Base-by-base conservation (phyloP, 2,329 filamentous ascomycete genomes). In the Fusarium sp. region DNA sequence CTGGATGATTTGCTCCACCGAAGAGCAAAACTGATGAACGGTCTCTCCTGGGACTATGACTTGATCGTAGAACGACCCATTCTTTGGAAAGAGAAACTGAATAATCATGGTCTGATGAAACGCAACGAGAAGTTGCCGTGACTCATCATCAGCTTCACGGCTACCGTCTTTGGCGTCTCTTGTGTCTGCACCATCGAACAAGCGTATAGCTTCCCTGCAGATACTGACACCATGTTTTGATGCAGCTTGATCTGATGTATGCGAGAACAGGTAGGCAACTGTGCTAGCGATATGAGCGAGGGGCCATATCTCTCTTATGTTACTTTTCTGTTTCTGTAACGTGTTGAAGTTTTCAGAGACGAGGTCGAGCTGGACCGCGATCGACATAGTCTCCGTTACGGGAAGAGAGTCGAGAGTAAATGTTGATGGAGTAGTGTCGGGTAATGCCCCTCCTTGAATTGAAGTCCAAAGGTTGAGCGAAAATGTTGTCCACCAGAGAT, bases 401-500 rank as follows among this genome's bases (percentile, higher is more conserved):
- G 78, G 77, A 2, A 79, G 71, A 40, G 73, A 75, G 28, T 77
- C 73, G 33, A 74, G 70, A 2, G 74, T 69, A 14, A 75, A 67
- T 5, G 71, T 68, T 1, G 73, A 72, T 7, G 71, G 72, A 4
- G 73, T 58, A 13, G 69, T 62, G 4, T 62, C 66, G n/a, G 76
- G 67, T 15, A 76, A 70, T 34, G 65, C 62, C 44, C 77, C 77
- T 58, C 75, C 77, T 57, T 82, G 80, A 38, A 81, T 71, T 31
- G 75, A 81, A 7, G 72, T 72, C 80, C 80, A 82, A 9, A 81
- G 73, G 33, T 75, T 78, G n/a, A 80, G 72, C 1, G 79, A 76
- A 57, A 79, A 79, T 2, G 78, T 78, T 6, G 79, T 74, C 80
- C 80, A 82, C 73, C 80, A 80, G 7, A 82, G 68, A 65, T 80